Evolutionary conservation across 208 protist genomes (phyloP).

Genomic region (Spongospora subterranea): DNA sequence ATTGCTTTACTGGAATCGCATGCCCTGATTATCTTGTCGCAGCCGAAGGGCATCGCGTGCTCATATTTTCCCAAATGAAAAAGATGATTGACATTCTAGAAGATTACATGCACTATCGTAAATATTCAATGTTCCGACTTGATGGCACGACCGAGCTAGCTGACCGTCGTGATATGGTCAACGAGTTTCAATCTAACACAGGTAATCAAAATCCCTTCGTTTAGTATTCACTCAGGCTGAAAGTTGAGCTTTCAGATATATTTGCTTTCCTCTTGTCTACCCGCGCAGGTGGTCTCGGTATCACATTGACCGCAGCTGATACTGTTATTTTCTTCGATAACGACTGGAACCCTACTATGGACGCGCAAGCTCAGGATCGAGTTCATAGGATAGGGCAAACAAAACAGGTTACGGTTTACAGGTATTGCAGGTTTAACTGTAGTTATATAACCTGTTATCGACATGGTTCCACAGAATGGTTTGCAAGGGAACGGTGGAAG

Average conservation of each 20-base stretch:
- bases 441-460: not conserved
- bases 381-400: slow-evolving; percentile 73
- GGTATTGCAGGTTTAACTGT: not conserved
- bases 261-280: slow-evolving; percentile 73
- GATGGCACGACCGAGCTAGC: slow-evolving; percentile 59
- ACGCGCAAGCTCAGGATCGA: slow-evolving; percentile 71
- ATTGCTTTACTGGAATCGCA: not conserved
- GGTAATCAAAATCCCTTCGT: not conserved
- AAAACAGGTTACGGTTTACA: slow-evolving; percentile 72
- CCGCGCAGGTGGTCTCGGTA: slow-evolving; percentile 72
- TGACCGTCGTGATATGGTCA: slow-evolving; percentile 63
- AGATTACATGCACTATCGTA: slow-evolving; percentile 62
- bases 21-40: not conserved
- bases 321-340: slow-evolving; percentile 75
- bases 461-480: slow-evolving; percentile 58
- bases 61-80: slow-evolving; percentile 98
- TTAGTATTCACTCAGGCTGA: not conserved
- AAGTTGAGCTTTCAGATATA: not conserved
- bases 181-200: slow-evolving; percentile 55
- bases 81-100: slow-evolving; percentile 72
- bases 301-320: slow-evolving; percentile 74
- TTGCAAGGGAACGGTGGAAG: slow-evolving; percentile 70
- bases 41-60: slow-evolving; percentile 81
- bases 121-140: slow-evolving; percentile 62
- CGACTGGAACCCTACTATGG: slow-evolving; percentile 75